Evolutionary conservation across 495 filamentous ascomycete genomes (phyloP), one percentile per base, ranked within the genome.

Genomic region (Hyaloscypha bicolor): DNA sequence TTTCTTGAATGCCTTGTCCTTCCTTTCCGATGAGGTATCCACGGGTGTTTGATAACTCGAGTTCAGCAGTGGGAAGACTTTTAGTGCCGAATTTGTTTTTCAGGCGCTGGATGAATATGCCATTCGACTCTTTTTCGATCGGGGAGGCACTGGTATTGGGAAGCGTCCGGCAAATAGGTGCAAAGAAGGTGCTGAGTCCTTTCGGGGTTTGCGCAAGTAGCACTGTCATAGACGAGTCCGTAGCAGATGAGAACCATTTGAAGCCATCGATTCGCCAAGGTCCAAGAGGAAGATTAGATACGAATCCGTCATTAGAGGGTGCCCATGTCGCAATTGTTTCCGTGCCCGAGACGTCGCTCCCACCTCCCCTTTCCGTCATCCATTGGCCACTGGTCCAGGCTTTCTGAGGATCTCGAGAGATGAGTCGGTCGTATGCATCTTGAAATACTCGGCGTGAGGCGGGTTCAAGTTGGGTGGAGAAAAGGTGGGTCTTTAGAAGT

Each of bases 311-410:
- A 22, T 30, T 37, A 4, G 21, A 21, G 1, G 42, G 14, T 1
- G 62, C 67, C 65, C 69, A 74, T 65, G 75, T 84, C 37, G 82
- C 91, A 67, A 82, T 76, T 2, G 90, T 94, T 74, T 94, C 91
- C 0, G 88, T 91, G 55, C 81, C 84, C 8, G 86, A 86, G 4
- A 93, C 88, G 68, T 94, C 91, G 67, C 87, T 90, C 2, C 91
- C 91, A 9, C 90, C 91, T 0, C 82, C 77, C n/a, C 91, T 83
- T 70, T 93, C 91, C 0, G 91, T 93, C 91, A 94, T 94, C 91
- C 91, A 94, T 73, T 94, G 91, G 0, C 91, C 91, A 35, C 84
- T 88, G 5, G 90, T 93, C 91, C 90, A 93, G 19, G 85, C 82
- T n/a, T 77, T 65, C 9, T 73, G 65, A 4, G 88, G 81, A 64